phyloP scores from a whole-genome alignment of 257 asterid species.

The Leonotis leonurus region DNA sequence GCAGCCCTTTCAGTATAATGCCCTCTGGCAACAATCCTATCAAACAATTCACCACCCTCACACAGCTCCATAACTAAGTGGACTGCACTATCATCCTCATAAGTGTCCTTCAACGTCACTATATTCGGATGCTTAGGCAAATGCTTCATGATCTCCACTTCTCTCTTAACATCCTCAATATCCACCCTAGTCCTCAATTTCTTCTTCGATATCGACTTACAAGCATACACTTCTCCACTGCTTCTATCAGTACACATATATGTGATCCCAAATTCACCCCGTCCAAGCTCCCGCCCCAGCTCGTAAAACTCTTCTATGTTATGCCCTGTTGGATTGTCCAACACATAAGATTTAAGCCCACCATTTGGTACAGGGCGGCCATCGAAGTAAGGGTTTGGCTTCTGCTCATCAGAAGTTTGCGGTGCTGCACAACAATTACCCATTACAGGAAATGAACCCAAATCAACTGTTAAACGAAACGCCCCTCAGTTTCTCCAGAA shows the following conservation, averaged over 20 bases:
- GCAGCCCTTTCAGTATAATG: conserved; percentile 72
- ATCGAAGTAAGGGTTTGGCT: conserved; percentile 29
- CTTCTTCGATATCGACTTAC: conserved; percentile 60
- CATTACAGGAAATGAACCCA: conserved; percentile 21
- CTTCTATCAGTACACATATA: conserved; percentile 44
- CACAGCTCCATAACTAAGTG: conserved; percentile 67
- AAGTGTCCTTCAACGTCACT: conserved; percentile 49
- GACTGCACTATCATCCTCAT: conserved; percentile 53
- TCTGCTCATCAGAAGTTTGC: conserved; percentile 31
- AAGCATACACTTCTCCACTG: conserved; percentile 37
- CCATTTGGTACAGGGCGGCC: conserved; percentile 18
- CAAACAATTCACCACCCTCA: conserved; percentile 67
- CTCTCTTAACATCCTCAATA: conserved; percentile 64
- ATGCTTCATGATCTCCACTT: conserved; percentile 60
- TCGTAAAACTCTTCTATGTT: conserved; percentile 32
- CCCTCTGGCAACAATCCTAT: conserved; percentile 56
- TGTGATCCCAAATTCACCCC: conserved; percentile 64
- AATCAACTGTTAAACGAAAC: background rate
- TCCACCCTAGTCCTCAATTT: conserved; percentile 52
- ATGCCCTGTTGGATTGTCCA: conserved; percentile 33
- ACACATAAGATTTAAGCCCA: conserved; percentile 29
- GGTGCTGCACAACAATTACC: conserved; percentile 51
- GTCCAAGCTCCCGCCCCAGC: conserved; percentile 48
- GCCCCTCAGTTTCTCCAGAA: conserved; percentile 5
- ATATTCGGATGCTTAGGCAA: conserved; percentile 52